Base-by-base conservation (phyloP, 306 rosid genomes). In the Casuarina equisetifolia region DNA sequence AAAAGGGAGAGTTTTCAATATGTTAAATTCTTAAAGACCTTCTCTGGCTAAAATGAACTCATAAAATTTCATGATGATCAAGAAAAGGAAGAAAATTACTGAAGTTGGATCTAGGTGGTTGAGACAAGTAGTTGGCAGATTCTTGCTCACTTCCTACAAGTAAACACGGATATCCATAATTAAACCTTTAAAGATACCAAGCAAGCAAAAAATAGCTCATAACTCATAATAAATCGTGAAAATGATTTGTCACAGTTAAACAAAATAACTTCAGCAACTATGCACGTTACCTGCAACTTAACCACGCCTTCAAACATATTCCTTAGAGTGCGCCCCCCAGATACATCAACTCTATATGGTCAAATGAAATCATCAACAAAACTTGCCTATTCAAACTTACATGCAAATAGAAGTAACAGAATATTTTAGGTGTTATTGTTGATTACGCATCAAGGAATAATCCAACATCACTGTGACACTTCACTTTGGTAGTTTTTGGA, bases 381-480 rank as follows among this genome's bases (percentile, higher is more conserved):
- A 78, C 38, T 55, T 40, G 82, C 11, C 81, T 69, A 67, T 76
- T 77, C 74, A 64, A 42, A 67, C 51, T n/a, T 53, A 52, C 2
- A 63, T 32, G 38, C 49, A 57, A 50, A 44, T 35, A 70, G 36
- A 75, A 70, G 32, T 61, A 50, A 15, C 17, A 73, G 55, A 78
- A 79, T 42, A 15, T 40, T 67, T 67, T 43, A 82, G 57, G 80
- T 58, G 80, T 63, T 73, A 75, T 40, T 72, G 62, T 48, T 79
- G 53, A 76, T 85, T 91, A 93, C 98, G 83, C 90, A 70, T 93
- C 98, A 39, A 91, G 90, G 77, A 93, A 93, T 49, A 91, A 40
- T 49, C 98, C 98, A 3, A 93, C 98, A 61, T 93, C 98, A 57
- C 98, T 90, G 64, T 91, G 81, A 81, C 98, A 93, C 86, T 91